Conservation (phyloP, 108 stramenopile genomes). For the Cyclotella sp. region DNA sequence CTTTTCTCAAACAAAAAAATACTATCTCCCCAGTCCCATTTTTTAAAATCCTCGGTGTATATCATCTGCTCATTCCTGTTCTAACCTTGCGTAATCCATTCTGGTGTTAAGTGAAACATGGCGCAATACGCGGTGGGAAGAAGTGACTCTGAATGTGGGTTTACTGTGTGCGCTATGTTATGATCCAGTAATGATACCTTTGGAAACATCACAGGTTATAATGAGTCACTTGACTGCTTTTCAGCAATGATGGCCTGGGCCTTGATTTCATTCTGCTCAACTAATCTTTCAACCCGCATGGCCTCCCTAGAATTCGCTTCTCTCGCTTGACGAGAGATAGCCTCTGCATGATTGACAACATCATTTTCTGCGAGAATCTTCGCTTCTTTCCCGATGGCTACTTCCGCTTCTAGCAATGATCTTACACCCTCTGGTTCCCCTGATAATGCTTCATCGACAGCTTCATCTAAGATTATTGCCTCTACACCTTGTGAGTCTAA, state of each 20-base stretch:
- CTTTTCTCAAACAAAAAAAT: too few relatives aligned
- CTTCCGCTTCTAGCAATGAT: slow-evolving; percentile 11
- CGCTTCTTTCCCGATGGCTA: slow-evolving; percentile 29
- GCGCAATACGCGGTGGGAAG: too few relatives aligned
- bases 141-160: too few relatives aligned
- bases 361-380: slow-evolving; percentile 31
- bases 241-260: slow-evolving; percentile 32
- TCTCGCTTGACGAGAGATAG: slow-evolving; percentile 35
- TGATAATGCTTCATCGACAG: slow-evolving; percentile 6
- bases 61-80: too few relatives aligned
- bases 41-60: too few relatives aligned
- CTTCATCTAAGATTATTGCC: neutral
- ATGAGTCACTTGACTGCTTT: slow-evolving; percentile 16
- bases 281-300: slow-evolving; percentile 67
- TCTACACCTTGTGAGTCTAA: slow-evolving; percentile 28
- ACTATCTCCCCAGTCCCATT: too few relatives aligned
- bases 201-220: too few relatives aligned
- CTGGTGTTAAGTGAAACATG: too few relatives aligned
- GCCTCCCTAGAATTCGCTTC: slow-evolving; percentile 54
- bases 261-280: slow-evolving; percentile 68
- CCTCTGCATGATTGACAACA: slow-evolving; percentile 44
- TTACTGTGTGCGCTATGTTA: too few relatives aligned
- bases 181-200: too few relatives aligned
- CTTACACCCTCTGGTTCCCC: slow-evolving; percentile 9
- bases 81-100: too few relatives aligned